phyloP scores from a whole-genome alignment of 2,329 filamentous ascomycete genomes.

The Xylaria sp. region DNA sequence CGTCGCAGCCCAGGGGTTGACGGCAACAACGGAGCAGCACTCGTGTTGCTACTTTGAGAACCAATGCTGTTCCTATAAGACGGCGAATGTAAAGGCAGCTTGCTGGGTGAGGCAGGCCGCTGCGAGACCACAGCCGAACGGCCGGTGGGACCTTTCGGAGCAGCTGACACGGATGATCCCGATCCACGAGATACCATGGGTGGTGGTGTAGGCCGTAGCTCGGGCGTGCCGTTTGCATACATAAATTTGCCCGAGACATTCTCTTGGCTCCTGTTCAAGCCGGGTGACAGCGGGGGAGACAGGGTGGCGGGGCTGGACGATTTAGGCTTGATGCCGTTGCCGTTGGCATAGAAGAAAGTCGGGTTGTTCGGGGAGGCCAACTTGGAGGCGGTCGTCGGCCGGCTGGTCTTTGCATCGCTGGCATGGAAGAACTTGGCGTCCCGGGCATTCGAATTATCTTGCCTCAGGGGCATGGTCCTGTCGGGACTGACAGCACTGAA shows the following conservation, averaged over 20 bases:
- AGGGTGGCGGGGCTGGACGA: conserved; percentile 49
- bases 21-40: conserved; percentile 46
- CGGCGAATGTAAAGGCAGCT: conserved; percentile 47
- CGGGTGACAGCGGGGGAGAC: conserved; percentile 48
- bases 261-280: conserved; percentile 50
- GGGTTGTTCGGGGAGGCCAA: conserved; percentile 52
- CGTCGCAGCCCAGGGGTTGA: conserved; percentile 52
- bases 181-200: conserved; percentile 53
- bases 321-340: conserved; percentile 54
- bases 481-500: conserved; percentile 55
- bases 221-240: conserved; percentile 74
- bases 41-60: conserved; percentile 29
- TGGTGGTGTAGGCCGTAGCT: conserved; percentile 53
- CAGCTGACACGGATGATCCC: conserved; percentile 58
- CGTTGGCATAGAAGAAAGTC: conserved; percentile 68
- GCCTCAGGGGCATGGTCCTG: conserved; percentile 41
- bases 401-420: conserved; percentile 71
- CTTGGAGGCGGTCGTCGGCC: conserved; percentile 46
- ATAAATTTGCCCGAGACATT: conserved; percentile 72
- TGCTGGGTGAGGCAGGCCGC: conserved; percentile 64
- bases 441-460: conserved; percentile 42
- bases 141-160: conserved; percentile 54
- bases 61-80: conserved; percentile 37
- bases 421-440: conserved; percentile 92
- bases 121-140: conserved; percentile 54